phyloP scores from a whole-genome alignment of 2,329 filamentous ascomycete species.

The Calonectria naviculata region DNA sequence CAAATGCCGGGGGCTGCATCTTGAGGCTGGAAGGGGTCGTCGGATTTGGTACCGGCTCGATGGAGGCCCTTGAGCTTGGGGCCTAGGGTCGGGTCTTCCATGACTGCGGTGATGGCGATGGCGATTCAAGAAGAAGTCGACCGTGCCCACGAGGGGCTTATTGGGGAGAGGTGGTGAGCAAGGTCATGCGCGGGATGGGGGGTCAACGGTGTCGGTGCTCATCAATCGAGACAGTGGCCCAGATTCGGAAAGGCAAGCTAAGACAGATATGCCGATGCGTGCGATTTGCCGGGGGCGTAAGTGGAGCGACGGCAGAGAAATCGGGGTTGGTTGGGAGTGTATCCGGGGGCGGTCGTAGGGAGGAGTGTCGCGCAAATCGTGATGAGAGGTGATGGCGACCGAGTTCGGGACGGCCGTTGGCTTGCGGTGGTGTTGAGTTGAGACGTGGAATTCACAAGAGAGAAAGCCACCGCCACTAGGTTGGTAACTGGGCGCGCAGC shows the following conservation, averaged over 20 bases:
- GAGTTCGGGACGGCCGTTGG: not conserved
- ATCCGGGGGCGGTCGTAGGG: not conserved
- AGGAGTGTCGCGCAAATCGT: not conserved
- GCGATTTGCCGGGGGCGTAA: constrained; percentile 4
- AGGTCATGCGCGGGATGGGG: constrained; percentile 35
- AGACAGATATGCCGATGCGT: constrained; percentile 7
- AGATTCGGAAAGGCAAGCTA: constrained; percentile 14
- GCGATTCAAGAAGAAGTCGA: constrained; percentile 32
- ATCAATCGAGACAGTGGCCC: constrained; percentile 7
- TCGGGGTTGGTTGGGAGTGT: not conserved
- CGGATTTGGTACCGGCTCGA: constrained; percentile 38
- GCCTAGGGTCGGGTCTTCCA: constrained; percentile 40
- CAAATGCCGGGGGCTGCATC: constrained; percentile 77
- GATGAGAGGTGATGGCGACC: not conserved
- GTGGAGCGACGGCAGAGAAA: not conserved
- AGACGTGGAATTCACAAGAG: constrained; percentile 36
- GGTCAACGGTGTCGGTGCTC: constrained; percentile 20
- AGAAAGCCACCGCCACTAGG: constrained; percentile 32
- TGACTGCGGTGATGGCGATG: constrained; percentile 26
- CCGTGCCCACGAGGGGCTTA: constrained; percentile 44
- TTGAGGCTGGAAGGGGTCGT: constrained; percentile 41
- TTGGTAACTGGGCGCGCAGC: not conserved
- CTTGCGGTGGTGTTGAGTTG: constrained; percentile 35
- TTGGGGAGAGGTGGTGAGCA: constrained; percentile 23
- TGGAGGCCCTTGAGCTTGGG: constrained; percentile 38